Base-by-base conservation (phyloP, 2,329 filamentous ascomycete genomes). In the Ceratocystis alfenasii region DNA sequence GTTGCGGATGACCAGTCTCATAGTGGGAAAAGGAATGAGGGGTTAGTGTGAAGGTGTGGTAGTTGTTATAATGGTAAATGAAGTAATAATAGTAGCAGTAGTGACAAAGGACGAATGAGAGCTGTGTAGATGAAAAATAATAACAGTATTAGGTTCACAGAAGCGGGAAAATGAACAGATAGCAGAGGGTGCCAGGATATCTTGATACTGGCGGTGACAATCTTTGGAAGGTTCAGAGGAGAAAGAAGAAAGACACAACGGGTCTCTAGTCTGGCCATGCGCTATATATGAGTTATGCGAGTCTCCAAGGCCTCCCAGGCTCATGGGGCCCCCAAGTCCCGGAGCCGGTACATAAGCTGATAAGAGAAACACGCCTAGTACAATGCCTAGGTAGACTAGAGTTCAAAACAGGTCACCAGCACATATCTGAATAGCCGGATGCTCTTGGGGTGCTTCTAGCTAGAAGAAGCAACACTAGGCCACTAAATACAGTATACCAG, bases 1-100 rank as follows among this genome's bases (percentile, higher is more conserved):
- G 74, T 92, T 86, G 74, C 88, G 83, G 73, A 94, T 88, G 75
- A 94, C 92, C 72, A 94, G 83, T 78, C 89, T 86, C 89, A 90
- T 94, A 71, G 71, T 78, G 74, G 68, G 68, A 67, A 68, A 70
- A 70, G 12, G 53, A 30, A 67, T 69, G 66, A 67, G 60, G 63
- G 67, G 57, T 59, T 20, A 41, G 25, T 25, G 15, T n/a, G 36
- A 8, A 22, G 33, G 66, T 28, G 64, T 67, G 64, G 22, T 68
- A 62, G 61, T 20, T 8, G 62, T 66, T 36, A 46, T 64, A 41
- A 28, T 55, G 45, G 36, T 44, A 22, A 10, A 20, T 48, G 46
- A 22, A 15, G 20, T 30, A 22, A 15, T 7, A 1, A 55, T 30
- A 22, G 36, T 36, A 44, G 22, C 28, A 50, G 41, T 62, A 50